Conservation (phyloP, 176 grass and related monocot species). For the Zea luxurians region DNA sequence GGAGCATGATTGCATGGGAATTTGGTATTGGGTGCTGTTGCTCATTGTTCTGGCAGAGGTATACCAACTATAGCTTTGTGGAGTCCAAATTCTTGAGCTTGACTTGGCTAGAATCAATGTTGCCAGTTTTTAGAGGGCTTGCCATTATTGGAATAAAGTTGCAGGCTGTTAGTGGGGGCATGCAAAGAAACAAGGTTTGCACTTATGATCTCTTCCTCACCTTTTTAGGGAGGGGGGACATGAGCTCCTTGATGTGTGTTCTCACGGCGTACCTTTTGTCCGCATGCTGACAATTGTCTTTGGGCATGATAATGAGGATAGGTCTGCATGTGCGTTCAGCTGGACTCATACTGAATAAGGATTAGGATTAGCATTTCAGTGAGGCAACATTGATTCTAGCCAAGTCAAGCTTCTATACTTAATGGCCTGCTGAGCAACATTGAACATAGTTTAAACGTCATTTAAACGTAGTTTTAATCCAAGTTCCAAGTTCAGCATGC, state of each 20-base stretch:
- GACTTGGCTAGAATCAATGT: neutral
- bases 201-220: neutral
- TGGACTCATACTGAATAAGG: neutral
- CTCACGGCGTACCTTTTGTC: neutral
- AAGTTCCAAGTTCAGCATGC: too few relatives aligned
- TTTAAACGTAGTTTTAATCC: too few relatives aligned
- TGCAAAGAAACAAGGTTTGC: slow-evolving; percentile 8
- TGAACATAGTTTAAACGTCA: too few relatives aligned
- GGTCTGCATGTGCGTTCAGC: neutral
- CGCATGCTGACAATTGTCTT: neutral
- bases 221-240: neutral
- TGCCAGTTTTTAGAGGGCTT: neutral
- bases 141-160: neutral
- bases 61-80: neutral
- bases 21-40: neutral
- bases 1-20: neutral
- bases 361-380: neutral
- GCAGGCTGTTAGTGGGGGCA: neutral
- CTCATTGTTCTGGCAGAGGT: neutral
- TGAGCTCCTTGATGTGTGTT: neutral
- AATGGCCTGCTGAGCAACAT: too few relatives aligned
- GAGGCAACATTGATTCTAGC: too few relatives aligned
- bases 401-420: too few relatives aligned
- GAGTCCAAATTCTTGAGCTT: neutral
- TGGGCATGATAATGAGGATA: neutral